Evolutionary conservation across 192 early-diverging fungal species (phyloP).

Genomic region (Gryganskiella cystojenkinii): DNA sequence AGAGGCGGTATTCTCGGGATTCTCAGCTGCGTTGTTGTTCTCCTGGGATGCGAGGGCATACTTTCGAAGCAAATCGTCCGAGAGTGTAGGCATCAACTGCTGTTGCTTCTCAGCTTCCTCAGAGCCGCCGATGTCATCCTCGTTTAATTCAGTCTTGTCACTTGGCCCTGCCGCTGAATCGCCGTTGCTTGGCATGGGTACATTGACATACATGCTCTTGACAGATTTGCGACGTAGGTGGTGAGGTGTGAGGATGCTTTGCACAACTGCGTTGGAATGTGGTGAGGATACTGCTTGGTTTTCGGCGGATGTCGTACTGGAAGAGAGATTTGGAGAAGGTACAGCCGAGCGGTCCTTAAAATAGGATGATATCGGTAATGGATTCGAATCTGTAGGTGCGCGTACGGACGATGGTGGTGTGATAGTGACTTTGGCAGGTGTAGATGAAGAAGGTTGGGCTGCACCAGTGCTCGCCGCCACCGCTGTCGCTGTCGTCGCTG

Average conservation of each 20-base stretch:
- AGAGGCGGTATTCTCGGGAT: not conserved
- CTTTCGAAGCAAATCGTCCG: slow-evolving; percentile 42
- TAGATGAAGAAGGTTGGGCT: not conserved
- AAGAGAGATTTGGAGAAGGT: not conserved
- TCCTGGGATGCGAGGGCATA: slow-evolving; percentile 20
- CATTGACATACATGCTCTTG: slow-evolving; percentile 52
- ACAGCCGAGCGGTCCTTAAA: slow-evolving; percentile 31
- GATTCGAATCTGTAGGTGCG: slow-evolving; percentile 34
- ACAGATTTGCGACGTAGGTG: slow-evolving; percentile 45
- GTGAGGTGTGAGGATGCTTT: slow-evolving; percentile 16
- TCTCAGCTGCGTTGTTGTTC: too few relatives aligned
- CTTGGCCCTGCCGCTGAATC: slow-evolving; percentile 4
- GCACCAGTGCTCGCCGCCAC: too few relatives aligned
- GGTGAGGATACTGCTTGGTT: not conserved
- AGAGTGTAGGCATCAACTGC: slow-evolving; percentile 32
- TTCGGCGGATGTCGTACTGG: too few relatives aligned
- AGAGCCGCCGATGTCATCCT: not conserved
- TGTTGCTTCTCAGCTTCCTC: slow-evolving; percentile 34
- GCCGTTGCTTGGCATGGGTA: slow-evolving; percentile 21
- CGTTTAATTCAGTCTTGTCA: not conserved
- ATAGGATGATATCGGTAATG: slow-evolving; percentile 36
- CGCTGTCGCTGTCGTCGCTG: too few relatives aligned
- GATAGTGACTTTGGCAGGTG: not conserved
- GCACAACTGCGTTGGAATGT: slow-evolving; percentile 3
- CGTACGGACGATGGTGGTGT: not conserved